Conservation (phyloP, 2,329 filamentous ascomycete genomes). For the Colletotrichum sp. region DNA sequence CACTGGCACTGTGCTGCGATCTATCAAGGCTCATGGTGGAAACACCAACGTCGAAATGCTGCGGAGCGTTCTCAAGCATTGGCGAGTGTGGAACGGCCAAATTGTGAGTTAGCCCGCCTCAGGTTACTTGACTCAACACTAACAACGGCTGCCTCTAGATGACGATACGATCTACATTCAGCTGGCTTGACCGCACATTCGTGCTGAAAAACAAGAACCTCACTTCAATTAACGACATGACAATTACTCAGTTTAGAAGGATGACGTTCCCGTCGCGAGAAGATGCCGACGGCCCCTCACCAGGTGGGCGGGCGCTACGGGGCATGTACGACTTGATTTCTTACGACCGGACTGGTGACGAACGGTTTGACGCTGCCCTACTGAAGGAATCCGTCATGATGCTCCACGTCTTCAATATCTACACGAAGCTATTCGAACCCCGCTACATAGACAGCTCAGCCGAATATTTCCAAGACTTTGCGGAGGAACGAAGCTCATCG, state of each 20-base stretch:
- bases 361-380: slow-evolving; percentile 65
- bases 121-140: slow-evolving; percentile 3
- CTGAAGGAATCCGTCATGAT: slow-evolving; percentile 80
- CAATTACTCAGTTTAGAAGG: slow-evolving; percentile 75
- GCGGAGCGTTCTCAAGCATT: slow-evolving; percentile 59
- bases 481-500: slow-evolving; percentile 65
- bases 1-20: slow-evolving; percentile 60
- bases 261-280: slow-evolving; percentile 49
- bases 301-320: slow-evolving; percentile 43
- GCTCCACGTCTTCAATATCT: slow-evolving; percentile 84
- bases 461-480: slow-evolving; percentile 73
- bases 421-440: slow-evolving; percentile 80
- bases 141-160: slow-evolving; percentile 49
- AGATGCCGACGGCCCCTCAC: slow-evolving; percentile 22
- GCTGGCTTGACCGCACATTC: slow-evolving; percentile 91
- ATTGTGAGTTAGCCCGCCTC: slow-evolving; percentile 57
- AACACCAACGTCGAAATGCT: slow-evolving; percentile 68
- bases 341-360: slow-evolving; percentile 67
- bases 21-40: slow-evolving; percentile 55
- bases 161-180: slow-evolving; percentile 86
- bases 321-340: slow-evolving; percentile 81
- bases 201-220: slow-evolving; percentile 75
- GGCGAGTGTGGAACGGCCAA: slow-evolving; percentile 81
- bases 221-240: slow-evolving; percentile 80
- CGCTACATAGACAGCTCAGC: slow-evolving; percentile 72